Conservation (phyloP, 2,329 filamentous ascomycete species). For the Fusarium beomiforme region DNA sequence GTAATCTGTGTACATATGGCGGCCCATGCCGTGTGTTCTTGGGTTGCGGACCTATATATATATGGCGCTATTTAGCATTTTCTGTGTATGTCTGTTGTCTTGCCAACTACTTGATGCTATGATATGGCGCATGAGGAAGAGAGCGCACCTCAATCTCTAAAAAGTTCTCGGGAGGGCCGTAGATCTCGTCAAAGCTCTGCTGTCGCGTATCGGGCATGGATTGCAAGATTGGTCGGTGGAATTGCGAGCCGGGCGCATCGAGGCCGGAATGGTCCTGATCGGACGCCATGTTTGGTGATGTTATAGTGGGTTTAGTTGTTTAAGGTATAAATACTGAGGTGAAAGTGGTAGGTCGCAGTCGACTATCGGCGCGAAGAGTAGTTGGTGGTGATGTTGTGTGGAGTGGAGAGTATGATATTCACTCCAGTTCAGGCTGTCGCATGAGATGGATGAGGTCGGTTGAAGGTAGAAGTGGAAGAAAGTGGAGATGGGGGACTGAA, state of each 20-base stretch:
- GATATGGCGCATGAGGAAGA: not conserved
- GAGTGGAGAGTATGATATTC: constrained; percentile 12
- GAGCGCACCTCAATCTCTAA: constrained; percentile 88
- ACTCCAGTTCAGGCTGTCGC: constrained; percentile 8
- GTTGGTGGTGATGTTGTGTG: constrained; percentile 18
- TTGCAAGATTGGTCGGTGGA: constrained; percentile 67
- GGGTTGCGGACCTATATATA: constrained; percentile 83
- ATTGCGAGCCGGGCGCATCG: constrained; percentile 46
- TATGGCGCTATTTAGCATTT: constrained; percentile 25
- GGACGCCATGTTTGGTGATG: constrained; percentile 57
- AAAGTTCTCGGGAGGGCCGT: constrained; percentile 98
- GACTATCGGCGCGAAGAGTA: not conserved
- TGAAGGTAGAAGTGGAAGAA: not conserved
- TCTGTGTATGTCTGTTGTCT: not conserved
- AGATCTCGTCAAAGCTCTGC: constrained; percentile 99
- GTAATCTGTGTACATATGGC: constrained; percentile 98
- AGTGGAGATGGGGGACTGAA: constrained; percentile 10
- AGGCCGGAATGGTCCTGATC: constrained; percentile 48
- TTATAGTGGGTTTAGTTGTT: not conserved
- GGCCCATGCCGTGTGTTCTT: constrained; percentile 91
- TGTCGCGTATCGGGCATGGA: constrained; percentile 78
- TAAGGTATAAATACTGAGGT: not conserved
- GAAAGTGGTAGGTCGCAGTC: not conserved
- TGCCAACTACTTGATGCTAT: not conserved
- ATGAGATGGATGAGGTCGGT: constrained; percentile 22